phyloP scores from a whole-genome alignment of 768 basidiomycete species.

The Termitomyces bulborhizus region DNA sequence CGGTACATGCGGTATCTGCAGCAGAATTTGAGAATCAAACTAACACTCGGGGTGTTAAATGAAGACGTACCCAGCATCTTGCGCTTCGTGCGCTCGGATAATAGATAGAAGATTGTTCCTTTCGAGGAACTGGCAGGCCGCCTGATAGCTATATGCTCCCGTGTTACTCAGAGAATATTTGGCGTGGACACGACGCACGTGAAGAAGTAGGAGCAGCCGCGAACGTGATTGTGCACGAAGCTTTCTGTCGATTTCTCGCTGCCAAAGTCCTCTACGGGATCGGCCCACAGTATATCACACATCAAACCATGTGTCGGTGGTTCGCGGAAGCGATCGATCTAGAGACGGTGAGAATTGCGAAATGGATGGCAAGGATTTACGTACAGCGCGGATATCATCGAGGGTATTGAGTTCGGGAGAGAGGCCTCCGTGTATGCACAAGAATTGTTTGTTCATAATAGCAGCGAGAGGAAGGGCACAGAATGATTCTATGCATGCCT shows the following conservation, averaged over 20 bases:
- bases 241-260: conserved; percentile 87
- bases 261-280: conserved; percentile 97
- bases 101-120: conserved; percentile 95
- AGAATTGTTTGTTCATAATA: conserved; percentile 98
- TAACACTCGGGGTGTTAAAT: neutral
- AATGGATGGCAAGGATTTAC: conserved; percentile 20
- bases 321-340: conserved; percentile 98
- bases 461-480: conserved; percentile 93
- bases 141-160: conserved; percentile 66
- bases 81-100: conserved; percentile 97
- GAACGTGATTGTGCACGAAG: conserved; percentile 94
- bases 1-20: conserved; percentile 95
- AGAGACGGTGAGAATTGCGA: neutral
- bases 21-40: neutral
- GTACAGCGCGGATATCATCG: conserved; percentile 85
- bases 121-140: conserved; percentile 95
- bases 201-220: conserved; percentile 95
- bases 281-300: conserved; percentile 99
- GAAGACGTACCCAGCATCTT: conserved; percentile 84
- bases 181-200: conserved; percentile 27
- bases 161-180: conserved; percentile 5
- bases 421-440: conserved; percentile 96
- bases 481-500: conserved; percentile 98
- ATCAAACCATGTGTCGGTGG: conserved; percentile 96
- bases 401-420: conserved; percentile 94